phyloP scores from a whole-genome alignment of 352 stramenopile species.

The Paralagenidium karlingii region DNA sequence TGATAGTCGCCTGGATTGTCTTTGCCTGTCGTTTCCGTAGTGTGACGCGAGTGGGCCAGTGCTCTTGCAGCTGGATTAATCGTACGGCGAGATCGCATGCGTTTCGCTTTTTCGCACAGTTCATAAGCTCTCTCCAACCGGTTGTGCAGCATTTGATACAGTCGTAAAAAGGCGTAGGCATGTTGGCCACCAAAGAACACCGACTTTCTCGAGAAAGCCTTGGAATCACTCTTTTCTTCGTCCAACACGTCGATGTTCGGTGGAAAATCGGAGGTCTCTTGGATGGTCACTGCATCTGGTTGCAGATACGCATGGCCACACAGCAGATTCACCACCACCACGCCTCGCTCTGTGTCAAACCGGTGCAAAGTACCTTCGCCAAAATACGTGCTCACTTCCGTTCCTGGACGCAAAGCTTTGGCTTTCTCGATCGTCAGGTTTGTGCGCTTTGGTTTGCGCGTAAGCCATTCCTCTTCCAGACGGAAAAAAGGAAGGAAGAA shows the following conservation, averaged over 20 bases:
- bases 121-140: slow-evolving; percentile 70
- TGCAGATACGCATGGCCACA: slow-evolving; percentile 65
- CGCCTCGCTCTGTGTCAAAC: slow-evolving; percentile 48
- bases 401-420: slow-evolving; percentile 45
- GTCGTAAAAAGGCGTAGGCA: slow-evolving; percentile 77
- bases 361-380: slow-evolving; percentile 68
- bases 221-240: slow-evolving; percentile 33
- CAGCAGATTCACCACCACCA: slow-evolving; percentile 53
- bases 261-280: slow-evolving; percentile 64
- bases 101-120: slow-evolving; percentile 78
- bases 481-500: slow-evolving; percentile 84
- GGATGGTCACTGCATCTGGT: slow-evolving; percentile 54
- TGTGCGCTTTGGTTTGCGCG: slow-evolving; percentile 57
- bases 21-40: slow-evolving; percentile 7
- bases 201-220: slow-evolving; percentile 24
- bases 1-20: slow-evolving; percentile 79
- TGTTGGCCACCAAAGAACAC: slow-evolving; percentile 76
- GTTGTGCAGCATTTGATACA: slow-evolving; percentile 84
- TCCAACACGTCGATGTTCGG: slow-evolving; percentile 47
- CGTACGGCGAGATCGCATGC: slow-evolving; percentile 72
- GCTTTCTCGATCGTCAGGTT: slow-evolving; percentile 50
- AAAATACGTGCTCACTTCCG: slow-evolving; percentile 69
- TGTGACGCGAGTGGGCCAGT: slow-evolving; percentile 56
- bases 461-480: slow-evolving; percentile 71
- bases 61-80: slow-evolving; percentile 77